Evolutionary conservation across 345 rosid species (phyloP).

Genomic region (Citrus sp.): DNA sequence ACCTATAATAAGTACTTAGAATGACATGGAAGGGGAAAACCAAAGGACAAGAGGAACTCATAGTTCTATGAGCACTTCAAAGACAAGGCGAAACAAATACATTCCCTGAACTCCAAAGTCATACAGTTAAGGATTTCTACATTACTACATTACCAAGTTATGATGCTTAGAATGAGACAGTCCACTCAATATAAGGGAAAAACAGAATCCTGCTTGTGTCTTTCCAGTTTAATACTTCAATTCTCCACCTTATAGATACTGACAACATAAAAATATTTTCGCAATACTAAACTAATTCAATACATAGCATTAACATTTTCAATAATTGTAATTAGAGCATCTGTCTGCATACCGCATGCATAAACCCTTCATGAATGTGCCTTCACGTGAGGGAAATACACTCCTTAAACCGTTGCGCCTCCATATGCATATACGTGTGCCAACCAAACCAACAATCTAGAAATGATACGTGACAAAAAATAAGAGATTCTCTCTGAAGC

Average conservation of each 20-base stretch:
- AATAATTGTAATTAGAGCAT: neutral
- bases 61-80: neutral
- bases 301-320: neutral
- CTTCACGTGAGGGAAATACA: constrained; percentile 70
- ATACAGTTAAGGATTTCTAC: neutral
- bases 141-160: neutral
- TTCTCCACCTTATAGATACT: neutral
- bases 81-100: neutral
- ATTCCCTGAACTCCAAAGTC: neutral
- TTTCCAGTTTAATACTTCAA: neutral
- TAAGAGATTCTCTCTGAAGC: neutral
- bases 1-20: neutral
- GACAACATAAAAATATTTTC: neutral
- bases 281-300: neutral
- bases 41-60: neutral
- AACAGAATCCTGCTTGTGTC: neutral
- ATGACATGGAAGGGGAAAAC: neutral
- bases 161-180: neutral
- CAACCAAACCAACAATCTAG: constrained; percentile 86
- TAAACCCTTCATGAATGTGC: constrained; percentile 64
- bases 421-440: constrained; percentile 83
- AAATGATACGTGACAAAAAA: constrained; percentile 14
- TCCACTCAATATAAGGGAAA: neutral
- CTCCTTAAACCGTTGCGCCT: constrained; percentile 71
- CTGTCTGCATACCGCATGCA: constrained; percentile 70